Evolutionary conservation across 1,284 basidiomycete species (phyloP).

Genomic region (Microbotryum lychnidis-dioicae): DNA sequence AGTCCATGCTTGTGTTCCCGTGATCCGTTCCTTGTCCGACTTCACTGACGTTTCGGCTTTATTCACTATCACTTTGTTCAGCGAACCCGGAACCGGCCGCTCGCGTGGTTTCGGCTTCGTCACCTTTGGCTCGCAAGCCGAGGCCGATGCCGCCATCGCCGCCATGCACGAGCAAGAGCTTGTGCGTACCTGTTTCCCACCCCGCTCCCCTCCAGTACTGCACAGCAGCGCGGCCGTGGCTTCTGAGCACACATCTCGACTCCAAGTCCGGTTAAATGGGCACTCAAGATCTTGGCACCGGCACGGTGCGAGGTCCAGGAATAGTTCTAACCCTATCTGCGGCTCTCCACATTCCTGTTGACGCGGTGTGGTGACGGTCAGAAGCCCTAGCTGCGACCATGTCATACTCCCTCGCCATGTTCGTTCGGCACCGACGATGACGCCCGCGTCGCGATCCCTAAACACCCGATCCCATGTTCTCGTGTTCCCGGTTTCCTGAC

Average conservation of each 20-base stretch:
- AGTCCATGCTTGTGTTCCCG: too few species aligned
- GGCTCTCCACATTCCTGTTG: neutral
- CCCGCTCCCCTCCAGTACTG: neutral
- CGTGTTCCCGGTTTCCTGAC: too few species aligned
- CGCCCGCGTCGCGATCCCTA: too few species aligned
- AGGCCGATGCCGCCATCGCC: conserved; percentile 29
- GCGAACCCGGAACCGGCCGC: conserved; percentile 31
- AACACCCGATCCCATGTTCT: too few species aligned
- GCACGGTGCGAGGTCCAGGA: neutral
- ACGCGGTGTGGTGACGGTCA: neutral
- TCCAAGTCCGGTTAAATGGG: neutral
- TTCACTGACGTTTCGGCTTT: neutral
- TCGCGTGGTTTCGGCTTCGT: conserved; percentile 33
- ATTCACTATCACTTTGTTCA: neutral
- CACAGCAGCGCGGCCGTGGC: neutral
- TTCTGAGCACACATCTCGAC: neutral
- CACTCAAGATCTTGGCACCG: neutral
- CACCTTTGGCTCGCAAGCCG: conserved; percentile 28
- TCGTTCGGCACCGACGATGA: too few species aligned
- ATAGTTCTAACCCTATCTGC: neutral
- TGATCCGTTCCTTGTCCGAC: too few species aligned
- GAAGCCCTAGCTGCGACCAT: neutral
- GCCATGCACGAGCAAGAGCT: conserved; percentile 34
- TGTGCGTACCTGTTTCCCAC: conserved; percentile 19
- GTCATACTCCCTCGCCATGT: too few species aligned